Conservation (phyloP, 1,139 yeast genomes). For the Suhomyces wounanorum region DNA sequence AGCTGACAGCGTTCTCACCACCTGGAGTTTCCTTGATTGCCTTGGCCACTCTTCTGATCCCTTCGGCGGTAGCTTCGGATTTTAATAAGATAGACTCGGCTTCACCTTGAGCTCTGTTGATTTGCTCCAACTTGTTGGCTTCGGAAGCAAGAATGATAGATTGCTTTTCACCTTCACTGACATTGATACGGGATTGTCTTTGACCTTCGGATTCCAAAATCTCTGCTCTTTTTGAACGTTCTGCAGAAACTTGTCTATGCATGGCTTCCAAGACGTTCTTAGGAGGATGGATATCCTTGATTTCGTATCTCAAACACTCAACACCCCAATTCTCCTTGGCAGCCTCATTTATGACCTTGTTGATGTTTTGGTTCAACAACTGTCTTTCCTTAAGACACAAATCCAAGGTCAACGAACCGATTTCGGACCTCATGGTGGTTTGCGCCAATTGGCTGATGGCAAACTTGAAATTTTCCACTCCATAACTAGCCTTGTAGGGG, state of each 20-base stretch:
- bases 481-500: conserved; percentile 84
- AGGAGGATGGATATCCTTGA: conserved; percentile 88
- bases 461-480: conserved; percentile 85
- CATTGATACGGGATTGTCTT: conserved; percentile 74
- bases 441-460: conserved; percentile 87
- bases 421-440: conserved; percentile 88
- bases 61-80: conserved; percentile 78
- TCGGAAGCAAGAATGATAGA: conserved; percentile 71
- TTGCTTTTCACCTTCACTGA: conserved; percentile 79
- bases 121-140: conserved; percentile 61
- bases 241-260: conserved; percentile 90
- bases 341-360: conserved; percentile 80
- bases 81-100: conserved; percentile 65
- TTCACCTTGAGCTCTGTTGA: conserved; percentile 70
- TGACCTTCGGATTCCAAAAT: conserved; percentile 85
- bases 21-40: conserved; percentile 71
- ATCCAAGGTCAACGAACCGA: conserved; percentile 79
- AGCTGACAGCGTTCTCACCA: conserved; percentile 72
- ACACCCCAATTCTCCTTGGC: conserved; percentile 84
- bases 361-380: conserved; percentile 68
- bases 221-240: conserved; percentile 82
- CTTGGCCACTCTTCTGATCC: conserved; percentile 61
- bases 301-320: conserved; percentile 80
- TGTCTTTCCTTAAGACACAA: conserved; percentile 78
- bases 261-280: conserved; percentile 83